phyloP scores from a whole-genome alignment of 2,329 filamentous ascomycete species.

The Diplodia intermedia region DNA sequence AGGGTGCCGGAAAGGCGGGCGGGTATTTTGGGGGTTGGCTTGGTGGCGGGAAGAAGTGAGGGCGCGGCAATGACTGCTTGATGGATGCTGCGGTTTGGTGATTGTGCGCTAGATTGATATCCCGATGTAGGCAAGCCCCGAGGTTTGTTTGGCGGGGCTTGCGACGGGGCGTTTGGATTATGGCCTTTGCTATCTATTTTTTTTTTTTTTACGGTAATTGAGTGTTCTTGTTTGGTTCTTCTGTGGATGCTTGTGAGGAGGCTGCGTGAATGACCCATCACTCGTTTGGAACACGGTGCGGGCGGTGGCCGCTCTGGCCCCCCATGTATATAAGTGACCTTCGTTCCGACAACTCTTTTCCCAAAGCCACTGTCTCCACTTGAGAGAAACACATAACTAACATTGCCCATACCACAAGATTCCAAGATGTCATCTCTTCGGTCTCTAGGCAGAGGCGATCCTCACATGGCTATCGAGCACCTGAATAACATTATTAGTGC shows the following conservation, averaged over 20 bases:
- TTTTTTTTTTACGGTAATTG: background rate
- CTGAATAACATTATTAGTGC: no score
- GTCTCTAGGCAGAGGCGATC: background rate
- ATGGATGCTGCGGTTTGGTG: no score
- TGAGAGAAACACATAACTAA: background rate
- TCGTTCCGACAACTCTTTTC: background rate
- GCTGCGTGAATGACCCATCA: background rate
- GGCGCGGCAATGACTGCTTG: background rate
- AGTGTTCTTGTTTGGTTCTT: background rate
- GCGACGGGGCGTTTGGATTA: background rate
- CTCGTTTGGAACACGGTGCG: background rate
- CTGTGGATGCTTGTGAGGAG: background rate
- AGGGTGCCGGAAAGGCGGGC: background rate
- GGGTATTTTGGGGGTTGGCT: slow-evolving; percentile 18
- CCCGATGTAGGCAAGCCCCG: background rate
- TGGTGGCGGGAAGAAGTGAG: slow-evolving; percentile 1
- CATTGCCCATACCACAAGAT: background rate
- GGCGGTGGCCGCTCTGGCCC: background rate
- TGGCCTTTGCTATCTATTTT: background rate
- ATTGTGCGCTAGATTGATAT: background rate
- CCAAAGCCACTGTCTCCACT: background rate
- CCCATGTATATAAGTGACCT: background rate
- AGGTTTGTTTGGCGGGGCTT: background rate
- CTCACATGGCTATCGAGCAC: no score
- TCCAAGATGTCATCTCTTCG: background rate